These are phyloP conservation scores for Talaromyces sp. DNA, from an alignment of 2,329 filamentous ascomycete species.

Conservation along the genomic window DNA sequence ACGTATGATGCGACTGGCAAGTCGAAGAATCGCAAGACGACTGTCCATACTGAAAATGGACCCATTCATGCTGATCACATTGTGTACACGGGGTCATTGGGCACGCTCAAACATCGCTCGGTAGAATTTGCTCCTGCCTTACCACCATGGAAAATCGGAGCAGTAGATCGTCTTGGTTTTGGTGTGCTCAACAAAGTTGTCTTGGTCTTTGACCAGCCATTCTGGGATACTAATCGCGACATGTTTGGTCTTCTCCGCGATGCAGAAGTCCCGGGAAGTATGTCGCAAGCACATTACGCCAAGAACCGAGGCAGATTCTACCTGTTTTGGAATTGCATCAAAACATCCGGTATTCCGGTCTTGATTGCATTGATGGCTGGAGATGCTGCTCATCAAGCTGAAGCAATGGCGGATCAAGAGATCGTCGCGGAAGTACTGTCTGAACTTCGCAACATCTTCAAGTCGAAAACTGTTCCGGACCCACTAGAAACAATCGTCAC, in stretches of 20 bases:
- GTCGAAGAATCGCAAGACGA: conserved; percentile 48
- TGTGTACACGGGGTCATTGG: conserved; percentile 85
- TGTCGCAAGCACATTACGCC: conserved; percentile 75
- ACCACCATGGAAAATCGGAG: conserved; percentile 79
- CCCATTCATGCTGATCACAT: conserved; percentile 80
- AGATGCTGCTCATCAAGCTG: conserved; percentile 85
- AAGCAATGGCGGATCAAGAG: conserved; percentile 68
- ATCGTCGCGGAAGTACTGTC: conserved; percentile 77
- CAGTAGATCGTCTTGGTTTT: conserved; percentile 82
- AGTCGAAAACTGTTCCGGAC: conserved; percentile 60
- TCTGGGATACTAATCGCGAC: conserved; percentile 86
- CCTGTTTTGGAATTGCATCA: conserved; percentile 94
- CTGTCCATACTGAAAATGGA: conserved; percentile 74
- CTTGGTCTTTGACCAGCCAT: conserved; percentile 80
- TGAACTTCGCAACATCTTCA: conserved; percentile 74
- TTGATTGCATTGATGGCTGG: conserved; percentile 93
- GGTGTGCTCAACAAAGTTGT: conserved; percentile 95
- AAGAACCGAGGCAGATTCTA: conserved; percentile 86
- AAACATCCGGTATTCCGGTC: conserved; percentile 82
- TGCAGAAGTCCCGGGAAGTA: conserved; percentile 65
- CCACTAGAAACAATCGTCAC: conserved; percentile 87
- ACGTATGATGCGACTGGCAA: conserved; percentile 54
- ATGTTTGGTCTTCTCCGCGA: conserved; percentile 91
- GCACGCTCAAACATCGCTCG: conserved; percentile 76
- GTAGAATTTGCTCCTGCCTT: conserved; percentile 86